Evolutionary conservation across 2,329 filamentous ascomycete species (phyloP).

Genomic region (Salinomyces thailandicus): DNA sequence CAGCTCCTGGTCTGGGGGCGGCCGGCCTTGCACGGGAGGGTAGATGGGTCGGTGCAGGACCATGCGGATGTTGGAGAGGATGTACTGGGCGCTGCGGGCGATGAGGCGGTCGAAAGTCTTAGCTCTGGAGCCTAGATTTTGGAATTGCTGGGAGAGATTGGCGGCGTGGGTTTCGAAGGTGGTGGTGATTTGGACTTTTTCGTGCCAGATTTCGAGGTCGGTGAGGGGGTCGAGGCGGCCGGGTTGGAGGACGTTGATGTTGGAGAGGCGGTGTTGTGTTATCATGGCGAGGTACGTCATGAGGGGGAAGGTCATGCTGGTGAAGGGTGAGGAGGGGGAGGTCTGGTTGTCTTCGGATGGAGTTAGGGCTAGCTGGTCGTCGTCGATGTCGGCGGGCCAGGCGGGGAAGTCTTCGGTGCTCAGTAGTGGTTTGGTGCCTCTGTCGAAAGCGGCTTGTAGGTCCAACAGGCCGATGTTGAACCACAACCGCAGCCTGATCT

Average conservation of each 20-base stretch:
- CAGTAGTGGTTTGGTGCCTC: neutral
- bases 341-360: neutral
- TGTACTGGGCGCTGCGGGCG: neutral
- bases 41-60: neutral
- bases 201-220: neutral
- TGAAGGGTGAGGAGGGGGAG: neutral
- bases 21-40: neutral
- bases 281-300: slow-evolving; percentile 1
- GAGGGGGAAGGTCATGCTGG: neutral
- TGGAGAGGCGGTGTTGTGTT: neutral
- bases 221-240: neutral
- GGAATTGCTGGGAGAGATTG: neutral
- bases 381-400: neutral
- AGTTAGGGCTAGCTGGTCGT: neutral
- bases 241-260: neutral
- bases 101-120: neutral
- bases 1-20: neutral
- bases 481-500: slow-evolving; percentile 2
- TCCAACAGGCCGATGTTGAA: slow-evolving; percentile 1
- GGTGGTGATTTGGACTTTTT: neutral
- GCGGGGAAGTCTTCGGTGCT: neutral
- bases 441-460: slow-evolving; percentile 2
- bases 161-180: neutral
- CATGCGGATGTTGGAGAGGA: neutral
- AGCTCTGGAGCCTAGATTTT: neutral